These are phyloP conservation scores for Yamadazyma membranifaciens DNA, from an alignment of 1,139 yeast genomes.

Conservation along the genomic window DNA sequence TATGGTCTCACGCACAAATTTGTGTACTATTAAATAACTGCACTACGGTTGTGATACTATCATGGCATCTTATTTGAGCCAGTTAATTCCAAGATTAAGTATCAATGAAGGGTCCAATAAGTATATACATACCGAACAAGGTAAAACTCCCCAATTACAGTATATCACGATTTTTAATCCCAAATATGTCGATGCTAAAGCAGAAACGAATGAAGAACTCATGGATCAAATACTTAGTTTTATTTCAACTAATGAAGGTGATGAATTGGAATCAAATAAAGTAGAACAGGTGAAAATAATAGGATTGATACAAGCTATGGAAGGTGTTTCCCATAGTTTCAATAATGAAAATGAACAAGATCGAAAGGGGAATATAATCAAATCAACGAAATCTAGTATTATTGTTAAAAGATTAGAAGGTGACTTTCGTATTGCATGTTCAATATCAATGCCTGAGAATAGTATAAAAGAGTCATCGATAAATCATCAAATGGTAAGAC, in stretches of 20 bases:
- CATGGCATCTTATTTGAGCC: slow-evolving; percentile 22
- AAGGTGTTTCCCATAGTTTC: slow-evolving; percentile 16
- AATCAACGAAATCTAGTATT: slow-evolving; percentile 26
- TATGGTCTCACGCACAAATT: background rate
- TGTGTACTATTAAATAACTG: no score
- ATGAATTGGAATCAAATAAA: slow-evolving; percentile 13
- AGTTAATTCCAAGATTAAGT: slow-evolving; percentile 19
- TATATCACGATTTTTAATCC: slow-evolving; percentile 26
- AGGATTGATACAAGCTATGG: slow-evolving; percentile 41
- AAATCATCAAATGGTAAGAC: slow-evolving; percentile 25
- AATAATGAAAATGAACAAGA: background rate
- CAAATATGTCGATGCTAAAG: slow-evolving; percentile 17
- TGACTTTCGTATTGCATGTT: slow-evolving; percentile 28
- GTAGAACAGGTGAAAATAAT: slow-evolving; percentile 30
- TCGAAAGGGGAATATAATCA: slow-evolving; percentile 21
- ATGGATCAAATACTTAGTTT: slow-evolving; percentile 31
- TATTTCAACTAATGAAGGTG: slow-evolving; percentile 17
- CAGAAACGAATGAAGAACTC: slow-evolving; percentile 29
- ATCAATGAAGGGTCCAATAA: slow-evolving; percentile 12
- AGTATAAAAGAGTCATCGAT: slow-evolving; percentile 22
- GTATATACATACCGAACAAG: slow-evolving; percentile 15
- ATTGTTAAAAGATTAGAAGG: slow-evolving; percentile 27
- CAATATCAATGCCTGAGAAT: slow-evolving; percentile 19
- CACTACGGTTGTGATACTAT: no score
- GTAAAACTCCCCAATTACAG: slow-evolving; percentile 15